Evolutionary conservation across 768 basidiomycete species (phyloP), one percentile per base, ranked within the genome.

Genomic region (Naematelia aurantialba): DNA sequence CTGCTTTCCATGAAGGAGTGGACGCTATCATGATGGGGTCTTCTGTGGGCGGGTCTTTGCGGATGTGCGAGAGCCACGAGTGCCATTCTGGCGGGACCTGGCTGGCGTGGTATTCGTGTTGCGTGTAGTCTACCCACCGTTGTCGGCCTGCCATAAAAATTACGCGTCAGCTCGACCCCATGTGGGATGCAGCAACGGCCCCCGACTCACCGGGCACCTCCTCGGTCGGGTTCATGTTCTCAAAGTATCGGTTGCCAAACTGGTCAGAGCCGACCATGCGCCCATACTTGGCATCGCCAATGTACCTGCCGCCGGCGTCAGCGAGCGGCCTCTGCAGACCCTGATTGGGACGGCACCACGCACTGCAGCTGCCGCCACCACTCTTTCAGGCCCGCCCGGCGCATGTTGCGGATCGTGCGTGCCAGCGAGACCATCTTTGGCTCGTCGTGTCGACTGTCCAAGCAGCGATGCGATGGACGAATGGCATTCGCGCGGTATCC

Each of bases 11-110:
- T 0, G 85, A 78, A 1, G 88, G 91, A 27, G 84, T 83, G 39
- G 82, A 67, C 59, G 81, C 83, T 69, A 87, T 83, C 77, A 94
- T 80, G 24, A 90, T 78, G 0, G 81, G 73, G 70, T 98, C 94
- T 59, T 87, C 81, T 0, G 82, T 79, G 0, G 94, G 94, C 3
- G 91, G 83, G 24, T 86, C 84, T 65, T 85, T 83, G 50, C 94
- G 88, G 69, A 94, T 96, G 73, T 96, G 91, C 10, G 83, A 82
- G 34, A 97, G 79, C 93, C 93, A 98, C 3, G 92, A 85, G 79
- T 96, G 94, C 94, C 94, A 97, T 78, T 94, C 92, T 0, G 93
- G 84, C 14, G 91, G 89, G 31, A 96, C 86, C 80, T 99, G 94
- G 0, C 89, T 83, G n/a, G 89, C 90, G 70, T 97, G 88, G 78